Evolutionary conservation across 495 filamentous ascomycete species (phyloP), one percentile per base, ranked within the genome.

Genomic region (Podospora fimiseda): DNA sequence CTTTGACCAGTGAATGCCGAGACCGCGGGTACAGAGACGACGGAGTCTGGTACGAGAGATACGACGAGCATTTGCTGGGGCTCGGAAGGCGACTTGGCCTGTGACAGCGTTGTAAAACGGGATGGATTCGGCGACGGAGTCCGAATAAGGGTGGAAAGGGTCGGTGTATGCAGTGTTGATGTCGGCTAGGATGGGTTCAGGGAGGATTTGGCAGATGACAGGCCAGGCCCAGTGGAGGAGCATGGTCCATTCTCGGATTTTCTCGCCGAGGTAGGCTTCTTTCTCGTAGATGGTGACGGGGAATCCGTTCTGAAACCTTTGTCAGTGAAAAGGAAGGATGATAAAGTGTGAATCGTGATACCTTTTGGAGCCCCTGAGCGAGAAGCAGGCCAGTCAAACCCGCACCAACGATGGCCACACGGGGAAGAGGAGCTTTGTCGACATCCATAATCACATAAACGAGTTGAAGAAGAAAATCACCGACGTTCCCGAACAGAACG

Each of bases 161-260:
- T 53, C 51, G 18, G 14, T 38, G 27, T 53, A 47, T 2, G 51
- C 51, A 2, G 51, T 36, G 42, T 27, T 36, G 21, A 59, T 38
- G 13, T 48, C 43, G 19, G 20, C 38, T 18, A 52, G 14, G 23
- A 55, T 23, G 20, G 38, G 7, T 2, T 20, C 11, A n/a, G 57
- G 44, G 19, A 60, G 49, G 33, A 56, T 19, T 16, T 52, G 36
- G 1, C 19, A 36, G 38, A 60, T 39, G 14, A 40, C 44, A 13
- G 53, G 48, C 20, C 55, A 27, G 20, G 57, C 53, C 57, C 57
- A 53, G 46, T 56, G 57, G 3, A 60, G 27, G 39, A 53, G 41
- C 33, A 56, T 52, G 27, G 57, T 56, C 57, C 57, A 60, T 30
- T 60, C 57, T 18, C 57, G 57, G n/a, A 36, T 36, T 9, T 47